These are phyloP conservation scores for Huntiella abstrusa DNA, from an alignment of 2,329 filamentous ascomycete genomes.

Conservation along the genomic window DNA sequence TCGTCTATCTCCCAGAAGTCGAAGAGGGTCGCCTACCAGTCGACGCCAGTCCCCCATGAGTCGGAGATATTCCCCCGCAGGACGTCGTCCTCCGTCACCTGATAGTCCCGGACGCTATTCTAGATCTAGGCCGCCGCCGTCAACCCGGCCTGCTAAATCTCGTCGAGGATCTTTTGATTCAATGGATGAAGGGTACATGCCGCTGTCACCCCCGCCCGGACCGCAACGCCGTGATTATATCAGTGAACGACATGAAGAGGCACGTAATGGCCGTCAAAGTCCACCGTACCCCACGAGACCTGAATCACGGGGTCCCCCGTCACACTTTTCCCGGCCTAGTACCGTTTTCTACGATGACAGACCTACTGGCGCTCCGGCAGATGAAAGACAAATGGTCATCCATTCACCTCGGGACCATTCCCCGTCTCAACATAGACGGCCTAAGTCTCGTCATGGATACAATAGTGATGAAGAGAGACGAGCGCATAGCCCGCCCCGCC, in stretches of 20 bases:
- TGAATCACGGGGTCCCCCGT: background rate
- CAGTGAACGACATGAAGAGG: slow-evolving; percentile 5
- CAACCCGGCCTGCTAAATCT: background rate
- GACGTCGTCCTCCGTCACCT: background rate
- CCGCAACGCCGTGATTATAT: slow-evolving; percentile 4
- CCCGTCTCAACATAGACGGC: background rate
- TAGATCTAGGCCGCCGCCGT: background rate
- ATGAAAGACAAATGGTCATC: slow-evolving; percentile 6
- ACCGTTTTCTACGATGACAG: slow-evolving; percentile 8
- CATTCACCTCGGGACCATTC: slow-evolving; percentile 4
- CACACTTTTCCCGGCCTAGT: slow-evolving; percentile 3
- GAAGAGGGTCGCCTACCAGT: too few species aligned
- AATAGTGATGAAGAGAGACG: slow-evolving; percentile 16
- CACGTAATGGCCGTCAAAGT: background rate
- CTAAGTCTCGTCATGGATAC: background rate
- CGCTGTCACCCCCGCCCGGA: background rate
- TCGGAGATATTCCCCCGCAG: background rate
- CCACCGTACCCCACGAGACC: slow-evolving; percentile 2
- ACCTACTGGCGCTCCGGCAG: slow-evolving; percentile 1
- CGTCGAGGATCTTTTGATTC: slow-evolving; percentile 8
- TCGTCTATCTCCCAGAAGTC: background rate
- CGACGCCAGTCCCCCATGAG: too few species aligned
- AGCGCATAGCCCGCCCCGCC: slow-evolving; percentile 22
- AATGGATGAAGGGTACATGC: slow-evolving; percentile 2
- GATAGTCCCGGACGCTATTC: background rate